Evolutionary conservation across 2,329 filamentous ascomycete species (phyloP), one percentile per base, ranked within the genome.

Genomic region (Fusarium tricinctum): DNA sequence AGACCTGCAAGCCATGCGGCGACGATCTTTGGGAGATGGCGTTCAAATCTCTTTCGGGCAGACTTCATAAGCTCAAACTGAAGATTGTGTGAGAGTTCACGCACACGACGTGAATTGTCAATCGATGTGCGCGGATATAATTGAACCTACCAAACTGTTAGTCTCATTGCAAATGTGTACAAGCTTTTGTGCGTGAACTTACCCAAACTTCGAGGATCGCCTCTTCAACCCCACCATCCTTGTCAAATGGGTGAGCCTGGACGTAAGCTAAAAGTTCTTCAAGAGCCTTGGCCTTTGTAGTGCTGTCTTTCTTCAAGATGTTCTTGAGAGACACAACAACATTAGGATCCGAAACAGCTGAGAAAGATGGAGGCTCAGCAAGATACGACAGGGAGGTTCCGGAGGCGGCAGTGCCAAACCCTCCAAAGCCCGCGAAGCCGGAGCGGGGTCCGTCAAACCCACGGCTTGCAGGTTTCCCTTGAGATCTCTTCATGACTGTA

Each of bases 261-360:
- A 92, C 82, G 75, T 91, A 86, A 33, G 86, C 78, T 47, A 93
- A 85, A 20, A 99, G 81, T 52, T 98, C 95, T 73, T 98, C 94
- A 28, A 99, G 82, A 0, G 93, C 95, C 78, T 95, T 97, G 9
- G 91, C 86, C 77, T 97, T 97, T 38, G 96, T 99, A 13, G 89
- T 97, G 74, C 90, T 91, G 81, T 97, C 95, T 80, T 96, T 97
- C 81, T 98, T 99, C 50, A 90, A 86, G 5, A 97, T 81, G 72
- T 97, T 97, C 80, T 97, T 97, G 81, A 97, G 93, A n/a, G 90
- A 89, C 15, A 98, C 94, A 38, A 95, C 89, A 38, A 95, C 84
- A 74, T 96, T 92, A 9, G 94, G 86, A 72, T 97, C 90, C 44
- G 89, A 91, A 62, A 99, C 89, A 43, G 82, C 82, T 33, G 89